Percentiles rank a stretch among this genome's conserved stretches.
Evolutionary conservation across 768 basidiomycete genomes (phyloP).

Genomic region (Glaciozyma antarctica): DNA sequence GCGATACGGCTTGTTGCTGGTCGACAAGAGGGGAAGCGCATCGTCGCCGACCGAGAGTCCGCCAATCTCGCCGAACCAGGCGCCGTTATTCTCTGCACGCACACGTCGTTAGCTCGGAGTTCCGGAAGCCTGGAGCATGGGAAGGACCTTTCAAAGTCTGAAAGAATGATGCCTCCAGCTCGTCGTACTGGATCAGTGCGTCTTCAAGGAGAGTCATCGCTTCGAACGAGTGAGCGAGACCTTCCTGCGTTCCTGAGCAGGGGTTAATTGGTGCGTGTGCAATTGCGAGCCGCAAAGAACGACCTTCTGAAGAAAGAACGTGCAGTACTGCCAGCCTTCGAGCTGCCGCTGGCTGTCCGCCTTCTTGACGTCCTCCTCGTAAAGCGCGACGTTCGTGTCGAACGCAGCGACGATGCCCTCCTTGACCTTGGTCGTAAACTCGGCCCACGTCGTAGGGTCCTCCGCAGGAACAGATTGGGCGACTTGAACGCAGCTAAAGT

Average conservation of each 20-base stretch:
- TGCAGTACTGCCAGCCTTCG: constrained; percentile 98
- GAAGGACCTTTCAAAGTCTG: constrained; percentile 40
- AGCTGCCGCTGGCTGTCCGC: constrained; percentile 81
- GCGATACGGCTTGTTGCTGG: constrained; percentile 71
- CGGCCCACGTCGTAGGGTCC: constrained; percentile 67
- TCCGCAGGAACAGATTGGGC: constrained; percentile 45
- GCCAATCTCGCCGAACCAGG: constrained; percentile 85
- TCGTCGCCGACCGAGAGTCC: constrained; percentile 63
- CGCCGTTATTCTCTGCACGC: constrained; percentile 67
- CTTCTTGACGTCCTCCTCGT: constrained; percentile 82
- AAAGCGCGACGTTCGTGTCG: constrained; percentile 61
- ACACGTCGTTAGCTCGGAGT: neutral
- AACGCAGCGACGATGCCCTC: constrained; percentile 79
- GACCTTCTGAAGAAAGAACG: constrained; percentile 91
- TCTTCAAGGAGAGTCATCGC: constrained; percentile 83
- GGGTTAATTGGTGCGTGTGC: neutral
- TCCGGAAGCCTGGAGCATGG: neutral
- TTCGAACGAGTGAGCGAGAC: constrained; percentile 80
- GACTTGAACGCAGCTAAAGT: constrained; percentile 67
- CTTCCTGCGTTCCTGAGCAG: constrained; percentile 56
- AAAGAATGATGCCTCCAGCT: constrained; percentile 74
- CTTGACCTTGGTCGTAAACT: constrained; percentile 77
- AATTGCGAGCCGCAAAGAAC: neutral
- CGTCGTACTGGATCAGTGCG: constrained; percentile 76
- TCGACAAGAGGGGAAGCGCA: constrained; percentile 65